Conservation (phyloP, 257 asterid genomes). For the Solanum dulcamara region DNA sequence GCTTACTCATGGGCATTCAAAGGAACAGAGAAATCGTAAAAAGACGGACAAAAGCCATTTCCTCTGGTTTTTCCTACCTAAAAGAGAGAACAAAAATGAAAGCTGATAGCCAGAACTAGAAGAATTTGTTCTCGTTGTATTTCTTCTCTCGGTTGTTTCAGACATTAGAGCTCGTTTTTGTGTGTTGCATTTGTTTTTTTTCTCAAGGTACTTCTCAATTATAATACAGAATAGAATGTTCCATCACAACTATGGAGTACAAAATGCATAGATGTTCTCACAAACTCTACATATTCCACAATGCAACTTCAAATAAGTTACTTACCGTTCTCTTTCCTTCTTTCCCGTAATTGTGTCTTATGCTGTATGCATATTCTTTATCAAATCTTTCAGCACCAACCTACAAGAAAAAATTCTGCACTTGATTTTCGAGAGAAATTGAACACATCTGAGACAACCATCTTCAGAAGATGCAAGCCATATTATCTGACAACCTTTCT, state of each 20-base stretch:
- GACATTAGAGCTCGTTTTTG: neutral
- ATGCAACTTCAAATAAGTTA: neutral
- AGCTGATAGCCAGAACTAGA: neutral
- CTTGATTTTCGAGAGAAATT: neutral
- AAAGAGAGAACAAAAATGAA: neutral
- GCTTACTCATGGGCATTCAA: neutral
- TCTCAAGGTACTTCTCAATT: neutral
- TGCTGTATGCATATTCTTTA: conserved; percentile 83
- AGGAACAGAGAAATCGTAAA: neutral
- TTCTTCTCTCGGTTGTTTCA: neutral
- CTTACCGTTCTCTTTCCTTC: conserved; percentile 97
- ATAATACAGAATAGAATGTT: neutral
- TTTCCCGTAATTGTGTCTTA: conserved; percentile 94
- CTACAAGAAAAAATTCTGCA: conserved; percentile 25
- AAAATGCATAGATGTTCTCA: neutral
- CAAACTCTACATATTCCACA: neutral
- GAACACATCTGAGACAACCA: neutral
- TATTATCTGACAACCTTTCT: neutral
- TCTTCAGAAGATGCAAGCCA: neutral
- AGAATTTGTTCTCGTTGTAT: neutral
- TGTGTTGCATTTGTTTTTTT: neutral
- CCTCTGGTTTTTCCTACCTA: neutral
- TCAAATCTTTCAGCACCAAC: conserved; percentile 93
- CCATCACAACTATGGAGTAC: neutral
- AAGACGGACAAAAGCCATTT: neutral